Conservation (phyloP, 495 filamentous ascomycete genomes). For the Oleoguttula mirabilis region DNA sequence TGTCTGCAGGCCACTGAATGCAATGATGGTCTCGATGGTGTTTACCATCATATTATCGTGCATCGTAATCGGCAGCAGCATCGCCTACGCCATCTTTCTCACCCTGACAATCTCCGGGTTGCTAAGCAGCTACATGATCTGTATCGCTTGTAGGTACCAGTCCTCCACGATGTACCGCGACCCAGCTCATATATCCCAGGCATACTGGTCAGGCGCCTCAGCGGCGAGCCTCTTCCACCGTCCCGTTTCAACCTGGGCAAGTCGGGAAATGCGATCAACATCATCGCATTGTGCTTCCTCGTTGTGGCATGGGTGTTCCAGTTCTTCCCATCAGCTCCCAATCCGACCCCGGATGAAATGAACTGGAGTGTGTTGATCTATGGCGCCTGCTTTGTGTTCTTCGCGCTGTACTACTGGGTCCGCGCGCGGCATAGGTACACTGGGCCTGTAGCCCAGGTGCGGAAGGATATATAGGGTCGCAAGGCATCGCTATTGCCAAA, state of each 20-base stretch:
- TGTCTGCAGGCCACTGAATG: background rate
- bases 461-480: too few relatives aligned
- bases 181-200: background rate
- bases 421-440: slow-evolving; percentile 6
- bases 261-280: background rate
- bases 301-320: background rate
- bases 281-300: background rate
- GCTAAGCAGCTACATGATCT: background rate
- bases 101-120: background rate
- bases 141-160: background rate
- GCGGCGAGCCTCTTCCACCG: background rate
- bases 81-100: background rate
- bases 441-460: slow-evolving; percentile 8
- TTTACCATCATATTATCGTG: background rate
- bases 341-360: slow-evolving; percentile 3
- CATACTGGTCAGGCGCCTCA: background rate
- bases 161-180: background rate
- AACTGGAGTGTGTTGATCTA: slow-evolving; percentile 8
- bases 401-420: background rate
- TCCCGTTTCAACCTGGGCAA: background rate
- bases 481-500: too few relatives aligned
- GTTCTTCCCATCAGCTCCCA: background rate
- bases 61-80: background rate
- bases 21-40: background rate
- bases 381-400: slow-evolving; percentile 2